Conservation (phyloP, 192 early-diverging fungal genomes). For the Phycomyces blakesleeanus region DNA sequence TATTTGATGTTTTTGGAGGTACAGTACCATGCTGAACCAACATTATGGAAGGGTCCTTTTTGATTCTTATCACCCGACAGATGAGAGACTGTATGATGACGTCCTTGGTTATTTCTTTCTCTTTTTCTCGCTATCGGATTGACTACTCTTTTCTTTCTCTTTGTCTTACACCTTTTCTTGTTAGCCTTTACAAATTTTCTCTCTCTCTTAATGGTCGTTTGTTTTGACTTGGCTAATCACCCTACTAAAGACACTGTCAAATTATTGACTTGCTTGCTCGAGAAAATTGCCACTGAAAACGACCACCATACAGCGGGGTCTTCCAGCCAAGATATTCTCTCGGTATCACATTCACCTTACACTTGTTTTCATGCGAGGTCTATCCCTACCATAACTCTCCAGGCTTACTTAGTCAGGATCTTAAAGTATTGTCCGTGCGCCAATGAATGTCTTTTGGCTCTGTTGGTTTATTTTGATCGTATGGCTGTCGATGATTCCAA, state of each 20-base stretch:
- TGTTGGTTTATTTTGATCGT: constrained; percentile 84
- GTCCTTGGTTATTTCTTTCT: too few relatives aligned
- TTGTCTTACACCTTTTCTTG: neutral
- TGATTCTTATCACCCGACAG: too few relatives aligned
- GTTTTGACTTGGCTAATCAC: constrained; percentile 45
- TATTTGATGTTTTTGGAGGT: too few relatives aligned
- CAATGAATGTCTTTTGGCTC: constrained; percentile 81
- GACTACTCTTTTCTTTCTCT: neutral
- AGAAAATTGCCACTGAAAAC: constrained; percentile 53
- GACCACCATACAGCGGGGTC: constrained; percentile 36
- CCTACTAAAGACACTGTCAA: constrained; percentile 54
- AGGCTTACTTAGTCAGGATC: constrained; percentile 79
- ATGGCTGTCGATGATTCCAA: constrained; percentile 57
- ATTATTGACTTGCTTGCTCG: constrained; percentile 57
- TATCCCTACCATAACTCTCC: constrained; percentile 83
- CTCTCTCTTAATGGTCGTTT: neutral
- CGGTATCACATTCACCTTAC: constrained; percentile 36
- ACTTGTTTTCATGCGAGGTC: constrained; percentile 90
- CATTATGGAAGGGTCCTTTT: too few relatives aligned
- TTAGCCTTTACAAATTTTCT: neutral
- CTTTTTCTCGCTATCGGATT: too few relatives aligned
- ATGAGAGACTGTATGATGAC: too few relatives aligned
- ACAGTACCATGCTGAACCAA: too few relatives aligned
- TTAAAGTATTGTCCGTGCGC: constrained; percentile 90
- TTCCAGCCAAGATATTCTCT: neutral